phyloP scores from a whole-genome alignment of 805 yeast species.

The Pichia rugopelliculosa region DNA sequence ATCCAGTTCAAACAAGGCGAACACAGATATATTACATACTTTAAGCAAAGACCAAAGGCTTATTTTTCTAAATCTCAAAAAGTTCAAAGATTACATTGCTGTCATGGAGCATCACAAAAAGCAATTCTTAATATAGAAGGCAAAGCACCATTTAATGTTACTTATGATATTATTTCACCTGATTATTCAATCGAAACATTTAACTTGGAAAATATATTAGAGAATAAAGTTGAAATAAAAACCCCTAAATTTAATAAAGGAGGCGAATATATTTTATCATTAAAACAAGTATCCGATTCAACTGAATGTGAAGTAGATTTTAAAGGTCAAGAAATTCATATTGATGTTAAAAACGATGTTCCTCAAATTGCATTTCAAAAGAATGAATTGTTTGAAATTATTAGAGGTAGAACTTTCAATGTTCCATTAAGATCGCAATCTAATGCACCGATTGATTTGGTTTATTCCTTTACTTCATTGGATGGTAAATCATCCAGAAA shows the following conservation, averaged over 20 bases:
- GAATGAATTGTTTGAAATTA: conserved; percentile 32
- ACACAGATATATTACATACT: conserved; percentile 58
- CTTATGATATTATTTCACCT: conserved; percentile 60
- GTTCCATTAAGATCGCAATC: conserved; percentile 45
- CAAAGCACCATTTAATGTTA: conserved; percentile 66
- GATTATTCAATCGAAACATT: conserved; percentile 38
- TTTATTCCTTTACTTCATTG: conserved; percentile 25
- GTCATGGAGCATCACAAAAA: conserved; percentile 29
- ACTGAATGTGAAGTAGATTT: conserved; percentile 71
- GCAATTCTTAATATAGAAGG: conserved; percentile 66
- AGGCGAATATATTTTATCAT: conserved; percentile 60
- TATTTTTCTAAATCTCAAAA: conserved; percentile 24
- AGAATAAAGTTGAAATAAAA: conserved; percentile 33
- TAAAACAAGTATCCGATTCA: conserved; percentile 65
- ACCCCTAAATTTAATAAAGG: conserved; percentile 56
- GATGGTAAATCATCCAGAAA: conserved; percentile 13
- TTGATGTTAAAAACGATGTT: conserved; percentile 63
- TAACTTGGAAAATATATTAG: conserved; percentile 33
- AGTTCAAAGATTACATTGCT: conserved; percentile 18
- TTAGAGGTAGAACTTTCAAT: conserved; percentile 51
- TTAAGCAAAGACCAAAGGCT: conserved; percentile 63
- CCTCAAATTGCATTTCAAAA: conserved; percentile 41
- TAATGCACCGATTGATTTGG: conserved; percentile 26
- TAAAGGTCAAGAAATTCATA: conserved; percentile 51
- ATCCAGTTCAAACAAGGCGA: conserved; percentile 29